Percentiles rank a stretch among this genome's conserved stretches.
These are phyloP conservation scores for Bremia lactucae DNA, from an alignment of 352 stramenopile species.

Conservation along the genomic window DNA sequence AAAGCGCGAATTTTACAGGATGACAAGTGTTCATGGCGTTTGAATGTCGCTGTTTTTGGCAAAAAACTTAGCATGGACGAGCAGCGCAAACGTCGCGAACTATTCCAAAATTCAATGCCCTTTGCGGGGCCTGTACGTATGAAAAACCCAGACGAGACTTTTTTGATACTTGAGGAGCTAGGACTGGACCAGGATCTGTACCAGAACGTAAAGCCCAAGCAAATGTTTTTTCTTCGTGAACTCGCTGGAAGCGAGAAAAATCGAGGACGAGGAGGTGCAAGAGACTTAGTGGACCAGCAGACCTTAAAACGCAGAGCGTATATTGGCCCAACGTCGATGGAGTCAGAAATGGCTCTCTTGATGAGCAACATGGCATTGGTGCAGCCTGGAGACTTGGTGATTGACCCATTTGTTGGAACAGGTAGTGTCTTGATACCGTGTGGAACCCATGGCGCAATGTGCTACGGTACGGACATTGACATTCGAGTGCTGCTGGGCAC, in stretches of 20 bases:
- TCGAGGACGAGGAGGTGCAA: slow-evolving; percentile 45
- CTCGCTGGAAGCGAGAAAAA: slow-evolving; percentile 65
- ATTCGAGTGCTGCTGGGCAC: slow-evolving; percentile 90
- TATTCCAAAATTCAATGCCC: slow-evolving; percentile 41
- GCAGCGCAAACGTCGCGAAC: slow-evolving; percentile 36
- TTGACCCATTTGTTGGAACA: slow-evolving; percentile 97
- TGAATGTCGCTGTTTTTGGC: slow-evolving; percentile 67
- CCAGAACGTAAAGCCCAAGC: slow-evolving; percentile 29
- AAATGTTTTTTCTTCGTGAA: slow-evolving; percentile 63
- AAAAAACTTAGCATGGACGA: slow-evolving; percentile 71
- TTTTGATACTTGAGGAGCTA: slow-evolving; percentile 67
- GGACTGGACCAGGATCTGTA: slow-evolving; percentile 40
- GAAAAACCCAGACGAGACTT: slow-evolving; percentile 55
- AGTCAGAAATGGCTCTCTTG: slow-evolving; percentile 93
- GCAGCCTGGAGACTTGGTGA: slow-evolving; percentile 65
- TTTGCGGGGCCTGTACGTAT: slow-evolving; percentile 66
- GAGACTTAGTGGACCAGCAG: slow-evolving; percentile 83
- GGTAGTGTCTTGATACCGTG: slow-evolving; percentile 94
- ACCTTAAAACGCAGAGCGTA: slow-evolving; percentile 91
- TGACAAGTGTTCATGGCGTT: slow-evolving; percentile 48
- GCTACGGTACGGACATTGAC: slow-evolving; percentile 95
- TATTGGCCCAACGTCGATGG: slow-evolving; percentile 96
- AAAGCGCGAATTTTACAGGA: slow-evolving; percentile 44
- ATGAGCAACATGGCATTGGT: slow-evolving; percentile 88
- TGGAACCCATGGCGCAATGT: slow-evolving; percentile 87